phyloP scores from a whole-genome alignment of 208 protist species.

The Borovskyia barvae region DNA sequence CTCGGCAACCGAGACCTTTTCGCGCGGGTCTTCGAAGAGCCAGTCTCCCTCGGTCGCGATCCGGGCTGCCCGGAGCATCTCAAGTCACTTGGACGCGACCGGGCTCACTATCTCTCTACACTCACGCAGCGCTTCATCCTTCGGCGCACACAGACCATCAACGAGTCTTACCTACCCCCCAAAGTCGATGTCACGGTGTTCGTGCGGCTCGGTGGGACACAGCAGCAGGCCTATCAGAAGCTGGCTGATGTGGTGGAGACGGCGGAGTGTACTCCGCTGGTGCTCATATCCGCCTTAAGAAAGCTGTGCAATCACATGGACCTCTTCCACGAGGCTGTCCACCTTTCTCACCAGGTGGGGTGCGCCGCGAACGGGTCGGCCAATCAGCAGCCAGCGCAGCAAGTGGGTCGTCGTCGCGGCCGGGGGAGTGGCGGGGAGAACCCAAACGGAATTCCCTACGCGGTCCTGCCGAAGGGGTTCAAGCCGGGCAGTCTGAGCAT shows the following conservation, averaged over 20 bases:
- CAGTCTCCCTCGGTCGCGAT: conserved; percentile 59
- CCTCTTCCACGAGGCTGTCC: conserved; percentile 76
- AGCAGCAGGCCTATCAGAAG: conserved; percentile 70
- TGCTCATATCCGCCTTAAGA: conserved; percentile 76
- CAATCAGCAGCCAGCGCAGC: conserved; percentile 5
- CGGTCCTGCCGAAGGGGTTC: conserved; percentile 67
- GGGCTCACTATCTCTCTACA: conserved; percentile 77
- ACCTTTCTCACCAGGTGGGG: conserved; percentile 45
- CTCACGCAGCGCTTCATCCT: conserved; percentile 84
- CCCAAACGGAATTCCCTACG: conserved; percentile 51
- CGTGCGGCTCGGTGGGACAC: conserved; percentile 62
- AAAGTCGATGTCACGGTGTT: conserved; percentile 87
- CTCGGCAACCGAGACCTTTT: conserved; percentile 80
- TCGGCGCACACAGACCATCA: conserved; percentile 78
- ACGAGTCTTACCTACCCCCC: conserved; percentile 83
- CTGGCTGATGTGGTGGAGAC: conserved; percentile 52
- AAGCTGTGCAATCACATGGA: conserved; percentile 96
- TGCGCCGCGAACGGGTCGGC: background rate
- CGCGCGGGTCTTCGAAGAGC: conserved; percentile 78
- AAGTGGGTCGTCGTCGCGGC: conserved; percentile 3
- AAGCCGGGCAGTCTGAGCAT: conserved; percentile 47
- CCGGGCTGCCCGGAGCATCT: conserved; percentile 67
- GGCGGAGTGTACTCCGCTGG: conserved; percentile 68
- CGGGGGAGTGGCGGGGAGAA: conserved; percentile 1
- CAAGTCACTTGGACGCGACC: conserved; percentile 63